Base-by-base conservation (phyloP, 495 filamentous ascomycete species). In the Neurospora tetrasperma region DNA sequence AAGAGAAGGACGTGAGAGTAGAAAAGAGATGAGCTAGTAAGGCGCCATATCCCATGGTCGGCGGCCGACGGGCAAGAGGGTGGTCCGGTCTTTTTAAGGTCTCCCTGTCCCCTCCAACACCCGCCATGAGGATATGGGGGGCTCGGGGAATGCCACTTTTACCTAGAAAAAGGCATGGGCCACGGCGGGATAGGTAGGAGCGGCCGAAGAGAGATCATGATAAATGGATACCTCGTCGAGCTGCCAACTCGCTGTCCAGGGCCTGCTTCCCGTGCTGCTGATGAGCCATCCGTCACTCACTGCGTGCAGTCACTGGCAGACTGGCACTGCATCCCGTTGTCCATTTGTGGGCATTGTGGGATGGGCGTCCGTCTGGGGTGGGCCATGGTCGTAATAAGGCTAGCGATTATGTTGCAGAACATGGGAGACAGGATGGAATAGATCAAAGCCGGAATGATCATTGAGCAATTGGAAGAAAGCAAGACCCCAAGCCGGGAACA, bases 11-110 rank as follows among this genome's bases (percentile, higher is more conserved):
- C 18, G 16, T n/a, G 40, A 23, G 43, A 16, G 38, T n/a, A 27
- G 44, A 42, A 54, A 20, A 27, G 44, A 42, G 20, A 35, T 35
- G 43, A 71, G 23, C 5, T 35, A n/a, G 27, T 44, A 74, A 62
- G 69, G 73, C 73, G 10, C 9, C 39, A 5, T 11, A 75, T 74
- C 66, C 76, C 73, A 75, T 71, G 20, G 75, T 71, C 73, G 69
- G 74, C 77, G 69, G 71, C 69, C 73, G 77, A 76, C 73, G 48
- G 77, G 42, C 72, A 72, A 72, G 71, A 75, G 75, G 69, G 71
- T 72, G 77, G 76, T 77, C 78, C 76, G 76, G 70, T 74, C 73
- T 74, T 35, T 70, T 43, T 27, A 70, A 70, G 7, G 54, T 38
- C 54, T 62, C 54, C 54, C 11, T 31, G 54, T 62, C 54, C 54